Conservation (phyloP, 306 rosid genomes). For the Psophocarpus tetragonolobus region DNA sequence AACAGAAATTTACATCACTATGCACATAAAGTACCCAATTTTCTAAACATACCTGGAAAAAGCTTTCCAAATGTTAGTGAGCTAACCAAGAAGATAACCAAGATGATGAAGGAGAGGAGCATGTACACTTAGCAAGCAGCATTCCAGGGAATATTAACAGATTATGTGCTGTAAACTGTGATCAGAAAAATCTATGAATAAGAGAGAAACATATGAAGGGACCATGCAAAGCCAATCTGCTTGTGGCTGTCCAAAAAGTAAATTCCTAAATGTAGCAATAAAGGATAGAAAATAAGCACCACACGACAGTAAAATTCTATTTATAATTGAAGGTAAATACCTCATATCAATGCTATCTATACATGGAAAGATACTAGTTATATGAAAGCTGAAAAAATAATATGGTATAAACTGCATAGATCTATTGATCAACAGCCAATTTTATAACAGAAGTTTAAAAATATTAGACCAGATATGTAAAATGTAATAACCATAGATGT, state of each 20-base stretch:
- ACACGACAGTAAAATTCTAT: neutral
- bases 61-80: constrained; percentile 3
- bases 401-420: neutral
- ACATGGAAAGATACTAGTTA: neutral
- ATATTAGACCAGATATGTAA: neutral
- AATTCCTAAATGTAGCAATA: neutral
- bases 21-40: neutral
- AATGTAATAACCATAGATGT: neutral
- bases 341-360: neutral
- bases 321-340: neutral
- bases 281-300: neutral
- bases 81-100: neutral
- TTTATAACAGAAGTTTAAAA: neutral
- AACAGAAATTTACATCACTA: neutral
- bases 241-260: neutral
- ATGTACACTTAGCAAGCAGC: neutral
- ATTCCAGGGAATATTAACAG: neutral
- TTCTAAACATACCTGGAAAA: constrained; percentile 1
- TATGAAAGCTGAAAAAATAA: neutral
- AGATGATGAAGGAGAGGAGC: neutral
- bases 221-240: neutral
- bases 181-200: neutral
- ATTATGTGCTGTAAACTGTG: neutral
- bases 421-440: neutral
- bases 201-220: neutral